phyloP scores from a whole-genome alignment of 371 early-diverging fungal genomes.

The Mortierella sp. region DNA sequence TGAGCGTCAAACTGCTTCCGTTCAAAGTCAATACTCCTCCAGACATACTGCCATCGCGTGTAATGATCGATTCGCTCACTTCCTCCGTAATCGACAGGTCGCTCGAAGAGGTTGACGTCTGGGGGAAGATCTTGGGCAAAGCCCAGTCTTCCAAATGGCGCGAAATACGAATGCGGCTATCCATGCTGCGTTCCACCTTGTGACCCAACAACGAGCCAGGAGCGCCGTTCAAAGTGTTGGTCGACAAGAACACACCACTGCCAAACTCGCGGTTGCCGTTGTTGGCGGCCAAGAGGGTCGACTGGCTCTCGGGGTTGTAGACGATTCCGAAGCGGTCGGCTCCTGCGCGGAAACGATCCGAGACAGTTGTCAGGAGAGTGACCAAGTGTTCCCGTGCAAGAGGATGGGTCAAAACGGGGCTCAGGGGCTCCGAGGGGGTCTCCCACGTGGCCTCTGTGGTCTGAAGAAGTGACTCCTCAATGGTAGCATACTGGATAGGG shows the following conservation, averaged over 20 bases:
- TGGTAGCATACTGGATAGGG: conserved; percentile 51
- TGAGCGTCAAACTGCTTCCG: conserved; percentile 19
- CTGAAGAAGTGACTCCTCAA: conserved; percentile 41
- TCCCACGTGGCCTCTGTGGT: conserved; percentile 35
- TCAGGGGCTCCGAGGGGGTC: conserved; percentile 33
- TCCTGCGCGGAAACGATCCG: conserved; percentile 56
- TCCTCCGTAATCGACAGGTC: conserved; percentile 32
- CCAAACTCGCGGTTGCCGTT: conserved; percentile 8
- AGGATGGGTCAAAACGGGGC: conserved; percentile 50
- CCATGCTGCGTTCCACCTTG: conserved; percentile 35
- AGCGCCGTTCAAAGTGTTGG: conserved; percentile 23
- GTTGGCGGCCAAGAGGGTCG: conserved; percentile 12
- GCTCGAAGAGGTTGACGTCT: conserved; percentile 20
- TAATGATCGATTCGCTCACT: background rate
- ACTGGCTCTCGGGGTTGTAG: conserved; percentile 36
- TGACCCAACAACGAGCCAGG: conserved; percentile 20
- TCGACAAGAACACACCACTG: conserved; percentile 8
- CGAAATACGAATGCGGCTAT: conserved; percentile 48
- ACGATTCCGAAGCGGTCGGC: conserved; percentile 40
- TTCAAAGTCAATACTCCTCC: conserved; percentile 20
- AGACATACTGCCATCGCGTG: conserved; percentile 24
- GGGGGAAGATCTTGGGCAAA: conserved; percentile 37
- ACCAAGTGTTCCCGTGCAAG: conserved; percentile 52
- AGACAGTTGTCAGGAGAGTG: conserved; percentile 49
- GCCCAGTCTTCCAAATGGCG: conserved; percentile 49